These are phyloP conservation scores for Kluyveromyces aestuarii DNA, from an alignment of 805 yeast species.

Conservation along the genomic window DNA sequence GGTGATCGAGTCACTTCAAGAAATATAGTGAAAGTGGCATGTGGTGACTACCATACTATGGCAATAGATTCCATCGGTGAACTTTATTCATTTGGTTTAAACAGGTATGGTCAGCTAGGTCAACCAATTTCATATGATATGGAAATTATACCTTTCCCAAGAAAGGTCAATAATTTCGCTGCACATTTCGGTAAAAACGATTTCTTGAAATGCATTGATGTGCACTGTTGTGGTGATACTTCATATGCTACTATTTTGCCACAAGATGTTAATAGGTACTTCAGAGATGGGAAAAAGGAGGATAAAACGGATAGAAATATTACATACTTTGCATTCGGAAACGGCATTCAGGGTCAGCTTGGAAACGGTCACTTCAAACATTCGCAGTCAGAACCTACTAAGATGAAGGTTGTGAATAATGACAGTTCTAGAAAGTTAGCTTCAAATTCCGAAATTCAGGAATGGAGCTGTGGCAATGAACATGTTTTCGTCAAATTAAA, in stretches of 20 bases:
- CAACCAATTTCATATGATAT: conserved; percentile 54
- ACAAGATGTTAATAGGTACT: conserved; percentile 20
- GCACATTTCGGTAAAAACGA: conserved; percentile 34
- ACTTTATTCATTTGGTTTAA: conserved; percentile 82
- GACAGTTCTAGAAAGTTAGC: conserved; percentile 21
- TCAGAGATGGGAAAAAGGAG: conserved; percentile 20
- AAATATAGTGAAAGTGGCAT: conserved; percentile 48
- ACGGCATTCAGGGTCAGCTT: conserved; percentile 76
- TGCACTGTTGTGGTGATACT: conserved; percentile 66
- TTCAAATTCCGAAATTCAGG: conserved; percentile 39
- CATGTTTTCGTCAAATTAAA: conserved; percentile 54
- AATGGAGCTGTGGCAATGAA: conserved; percentile 53
- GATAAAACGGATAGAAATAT: conserved; percentile 21
- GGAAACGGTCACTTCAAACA: conserved; percentile 74
- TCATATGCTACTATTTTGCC: conserved; percentile 40
- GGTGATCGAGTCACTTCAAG: conserved; percentile 29
- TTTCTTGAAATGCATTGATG: conserved; percentile 39
- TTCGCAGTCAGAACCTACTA: conserved; percentile 58
- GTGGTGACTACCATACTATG: conserved; percentile 67
- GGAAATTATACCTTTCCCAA: conserved; percentile 66
- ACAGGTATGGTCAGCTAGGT: conserved; percentile 79
- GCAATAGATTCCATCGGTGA: conserved; percentile 59
- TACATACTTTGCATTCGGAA: conserved; percentile 59
- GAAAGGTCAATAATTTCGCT: conserved; percentile 34
- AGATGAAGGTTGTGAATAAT: conserved; percentile 36